phyloP scores from a whole-genome alignment of 148 eudicot species.

The Camellia lanceoleosa region DNA sequence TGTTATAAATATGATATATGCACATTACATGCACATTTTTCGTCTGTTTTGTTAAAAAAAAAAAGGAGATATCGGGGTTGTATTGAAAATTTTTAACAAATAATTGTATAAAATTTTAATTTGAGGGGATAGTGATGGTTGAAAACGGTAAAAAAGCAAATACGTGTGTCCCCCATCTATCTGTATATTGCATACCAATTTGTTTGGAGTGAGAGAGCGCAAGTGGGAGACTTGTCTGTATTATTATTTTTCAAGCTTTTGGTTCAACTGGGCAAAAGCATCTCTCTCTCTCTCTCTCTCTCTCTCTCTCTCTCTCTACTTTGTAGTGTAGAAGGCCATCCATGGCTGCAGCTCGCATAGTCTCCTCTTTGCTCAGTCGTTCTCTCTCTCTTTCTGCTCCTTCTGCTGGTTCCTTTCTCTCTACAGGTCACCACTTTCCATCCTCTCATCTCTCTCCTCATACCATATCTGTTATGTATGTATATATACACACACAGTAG shows the following conservation, averaged over 20 bases:
- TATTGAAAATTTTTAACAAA: no score
- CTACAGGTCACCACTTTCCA: slow-evolving; percentile 30
- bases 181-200: no score
- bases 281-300: neutral
- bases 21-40: no score
- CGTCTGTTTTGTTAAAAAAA: no score
- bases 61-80: no score
- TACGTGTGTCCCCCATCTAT: no score
- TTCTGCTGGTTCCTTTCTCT: slow-evolving; percentile 22
- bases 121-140: no score
- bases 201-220: neutral
- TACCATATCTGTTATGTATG: neutral
- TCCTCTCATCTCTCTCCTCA: neutral
- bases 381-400: slow-evolving; percentile 35
- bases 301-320: neutral
- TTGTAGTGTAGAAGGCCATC: slow-evolving; percentile 13
- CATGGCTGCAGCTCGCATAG: slow-evolving; percentile 54
- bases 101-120: no score
- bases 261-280: neutral
- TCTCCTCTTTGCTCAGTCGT: slow-evolving; percentile 61
- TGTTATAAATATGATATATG: no score
- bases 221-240: neutral
- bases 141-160: no score
- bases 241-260: neutral
- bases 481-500: neutral